Evolutionary conservation across 1,284 basidiomycete species (phyloP).

Genomic region (Naganishia sp.): DNA sequence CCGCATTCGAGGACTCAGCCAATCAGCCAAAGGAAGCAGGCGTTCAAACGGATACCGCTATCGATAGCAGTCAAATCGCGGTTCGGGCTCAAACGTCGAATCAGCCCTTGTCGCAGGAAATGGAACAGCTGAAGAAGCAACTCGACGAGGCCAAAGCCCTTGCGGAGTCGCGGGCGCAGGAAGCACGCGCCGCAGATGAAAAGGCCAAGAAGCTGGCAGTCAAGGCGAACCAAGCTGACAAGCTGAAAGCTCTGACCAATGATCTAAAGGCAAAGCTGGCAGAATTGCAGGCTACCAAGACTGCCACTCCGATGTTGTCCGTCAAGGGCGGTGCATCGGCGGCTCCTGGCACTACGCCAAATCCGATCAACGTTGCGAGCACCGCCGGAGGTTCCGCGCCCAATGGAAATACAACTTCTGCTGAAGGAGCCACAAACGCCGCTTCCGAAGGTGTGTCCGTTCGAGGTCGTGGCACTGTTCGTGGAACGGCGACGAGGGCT

Average conservation of each 20-base stretch:
- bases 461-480: constrained; percentile 10
- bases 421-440: not conserved
- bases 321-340: constrained; percentile 15
- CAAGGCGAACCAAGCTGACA: constrained; percentile 30
- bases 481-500: constrained; percentile 16
- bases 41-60: constrained; percentile 5
- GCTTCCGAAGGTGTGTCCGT: constrained; percentile 3
- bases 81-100: not conserved
- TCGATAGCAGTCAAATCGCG: not conserved
- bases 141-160: constrained; percentile 18
- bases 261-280: constrained; percentile 13
- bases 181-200: constrained; percentile 28
- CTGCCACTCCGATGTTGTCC: constrained; percentile 5
- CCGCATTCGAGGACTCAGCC: not conserved
- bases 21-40: constrained; percentile 10
- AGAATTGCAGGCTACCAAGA: constrained; percentile 4
- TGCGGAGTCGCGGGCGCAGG: constrained; percentile 16
- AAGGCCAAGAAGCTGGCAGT: constrained; percentile 30
- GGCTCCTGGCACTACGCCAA: not conserved
- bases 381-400: not conserved
- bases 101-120: not conserved
- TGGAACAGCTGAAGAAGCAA: constrained; percentile 16
- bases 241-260: constrained; percentile 6
- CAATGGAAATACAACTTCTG: not conserved
- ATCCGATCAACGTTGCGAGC: constrained; percentile 7